Base-by-base conservation (phyloP, 352 stramenopile genomes). In the Blastocystis sp. region DNA sequence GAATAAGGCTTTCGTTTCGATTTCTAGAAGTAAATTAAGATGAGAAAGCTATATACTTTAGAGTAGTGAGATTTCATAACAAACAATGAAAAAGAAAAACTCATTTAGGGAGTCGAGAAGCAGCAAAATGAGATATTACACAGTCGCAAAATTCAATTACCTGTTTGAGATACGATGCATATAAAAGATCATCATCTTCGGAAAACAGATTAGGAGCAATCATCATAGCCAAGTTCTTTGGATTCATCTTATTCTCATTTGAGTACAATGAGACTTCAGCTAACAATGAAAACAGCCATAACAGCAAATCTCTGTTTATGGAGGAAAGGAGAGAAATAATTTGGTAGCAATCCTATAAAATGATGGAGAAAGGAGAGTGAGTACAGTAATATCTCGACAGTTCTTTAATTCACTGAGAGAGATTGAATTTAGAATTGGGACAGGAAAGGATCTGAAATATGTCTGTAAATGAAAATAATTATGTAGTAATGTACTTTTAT, bases 121-220 rank as follows among this genome's bases (percentile, higher is more conserved):
- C 40, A 30, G 24, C 60, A n/a, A 44, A 7, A 40, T 70, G 48
- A 7, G 13, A 42, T 48, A 84, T 84, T 3, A 84, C 9, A 30
- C 48, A 27, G 11, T 66, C 53, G 48, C 73, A 84, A 53, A 84
- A 66, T 2, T 33, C 27, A 15, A 35, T 64, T 15, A 84, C 56
- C 37, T 35, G 42, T 17, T 35, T 53, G 1, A 84, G 48, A n/a
- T 69, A 17, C 7, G 3, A 19, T 35, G 58, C 9, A 37, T 68
- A 84, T 44, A 33, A 19, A n/a, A 66, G 22, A 19, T 66, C 37
- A 57, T 84, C 73, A n/a, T 84, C 73, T 17, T 66, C 35, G 4
- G 48, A 54, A 30, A 84, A 84, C 1, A 84, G 15, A 44, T 84
- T 84, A 27, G 73, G 73, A 1, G 73, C 73, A 35, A 84, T 22